Conservation (phyloP, 495 filamentous ascomycete genomes). For the Aspergillus diversus region DNA sequence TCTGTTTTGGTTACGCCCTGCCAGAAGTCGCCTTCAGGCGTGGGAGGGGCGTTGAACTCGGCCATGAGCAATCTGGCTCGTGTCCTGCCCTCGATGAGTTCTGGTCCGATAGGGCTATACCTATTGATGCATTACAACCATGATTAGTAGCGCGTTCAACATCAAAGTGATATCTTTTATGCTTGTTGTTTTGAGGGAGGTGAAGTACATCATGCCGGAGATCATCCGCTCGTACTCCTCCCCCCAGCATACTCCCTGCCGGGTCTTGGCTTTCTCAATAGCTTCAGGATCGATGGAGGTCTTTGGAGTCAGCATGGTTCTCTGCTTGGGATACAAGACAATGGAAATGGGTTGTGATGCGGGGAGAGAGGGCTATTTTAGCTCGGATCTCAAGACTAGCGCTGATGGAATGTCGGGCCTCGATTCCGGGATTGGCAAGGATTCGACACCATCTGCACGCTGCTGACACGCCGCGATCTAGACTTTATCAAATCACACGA, state of each 20-base stretch:
- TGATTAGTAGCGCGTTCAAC: neutral
- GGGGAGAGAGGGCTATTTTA: too few relatives aligned
- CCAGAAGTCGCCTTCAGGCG: neutral
- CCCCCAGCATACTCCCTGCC: neutral
- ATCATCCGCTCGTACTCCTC: conserved; percentile 4
- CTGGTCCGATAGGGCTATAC: neutral
- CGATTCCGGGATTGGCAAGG: too few relatives aligned
- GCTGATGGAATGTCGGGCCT: too few relatives aligned
- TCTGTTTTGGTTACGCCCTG: neutral
- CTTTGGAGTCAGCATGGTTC: neutral
- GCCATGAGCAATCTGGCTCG: neutral
- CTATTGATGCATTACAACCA: neutral
- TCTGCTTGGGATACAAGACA: too few relatives aligned
- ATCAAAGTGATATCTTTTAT: neutral
- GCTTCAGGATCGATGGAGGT: neutral
- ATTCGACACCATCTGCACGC: too few relatives aligned
- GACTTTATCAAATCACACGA: too few relatives aligned
- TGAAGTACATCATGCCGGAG: neutral
- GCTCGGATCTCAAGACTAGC: too few relatives aligned
- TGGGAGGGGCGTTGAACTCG: neutral
- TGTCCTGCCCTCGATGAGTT: neutral
- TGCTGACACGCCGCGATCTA: too few relatives aligned
- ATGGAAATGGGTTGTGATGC: neutral
- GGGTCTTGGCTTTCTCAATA: neutral
- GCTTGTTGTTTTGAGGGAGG: neutral